These are phyloP conservation scores for Tilletia setariae DNA, from an alignment of 1,284 basidiomycete species.

Conservation along the genomic window DNA sequence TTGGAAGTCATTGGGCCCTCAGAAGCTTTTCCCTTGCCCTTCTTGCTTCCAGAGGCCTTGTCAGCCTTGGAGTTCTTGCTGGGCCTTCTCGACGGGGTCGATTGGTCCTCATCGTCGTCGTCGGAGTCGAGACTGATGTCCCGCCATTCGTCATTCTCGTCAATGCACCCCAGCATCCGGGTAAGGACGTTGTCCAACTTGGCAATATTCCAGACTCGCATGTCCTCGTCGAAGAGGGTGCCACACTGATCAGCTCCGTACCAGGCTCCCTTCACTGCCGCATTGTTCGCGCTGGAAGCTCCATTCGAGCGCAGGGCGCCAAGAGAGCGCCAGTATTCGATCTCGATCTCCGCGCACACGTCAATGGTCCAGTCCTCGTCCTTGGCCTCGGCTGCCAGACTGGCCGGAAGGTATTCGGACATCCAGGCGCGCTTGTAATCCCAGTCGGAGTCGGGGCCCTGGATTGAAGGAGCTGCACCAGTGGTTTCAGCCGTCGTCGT, in stretches of 20 bases:
- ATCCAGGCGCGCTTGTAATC: conserved; percentile 44
- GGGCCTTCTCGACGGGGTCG: not conserved
- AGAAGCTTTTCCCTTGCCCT: conserved; percentile 4
- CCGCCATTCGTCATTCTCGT: not conserved
- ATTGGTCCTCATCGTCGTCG: not conserved
- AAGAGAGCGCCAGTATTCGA: conserved; percentile 86
- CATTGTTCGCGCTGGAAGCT: not conserved
- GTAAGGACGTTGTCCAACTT: conserved; percentile 80
- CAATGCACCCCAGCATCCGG: conserved; percentile 59
- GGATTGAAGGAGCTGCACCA: conserved; percentile 49
- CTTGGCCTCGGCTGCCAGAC: conserved; percentile 25
- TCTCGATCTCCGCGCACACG: conserved; percentile 78
- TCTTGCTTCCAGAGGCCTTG: not conserved
- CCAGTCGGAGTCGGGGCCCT: conserved; percentile 36
- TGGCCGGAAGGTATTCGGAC: conserved; percentile 23
- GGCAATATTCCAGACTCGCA: conserved; percentile 87
- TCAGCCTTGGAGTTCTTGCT: conserved; percentile 59
- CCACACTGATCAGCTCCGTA: conserved; percentile 93
- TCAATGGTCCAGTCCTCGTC: conserved; percentile 32
- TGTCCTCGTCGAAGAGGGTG: conserved; percentile 78
- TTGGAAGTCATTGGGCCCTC: not conserved
- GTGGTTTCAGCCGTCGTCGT: conserved; percentile 47
- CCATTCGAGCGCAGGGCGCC: conserved; percentile 58
- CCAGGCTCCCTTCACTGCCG: conserved; percentile 69
- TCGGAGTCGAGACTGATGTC: not conserved